Conservation (phyloP, 805 yeast genomes). For the Aciculoconidium aculeatum region DNA sequence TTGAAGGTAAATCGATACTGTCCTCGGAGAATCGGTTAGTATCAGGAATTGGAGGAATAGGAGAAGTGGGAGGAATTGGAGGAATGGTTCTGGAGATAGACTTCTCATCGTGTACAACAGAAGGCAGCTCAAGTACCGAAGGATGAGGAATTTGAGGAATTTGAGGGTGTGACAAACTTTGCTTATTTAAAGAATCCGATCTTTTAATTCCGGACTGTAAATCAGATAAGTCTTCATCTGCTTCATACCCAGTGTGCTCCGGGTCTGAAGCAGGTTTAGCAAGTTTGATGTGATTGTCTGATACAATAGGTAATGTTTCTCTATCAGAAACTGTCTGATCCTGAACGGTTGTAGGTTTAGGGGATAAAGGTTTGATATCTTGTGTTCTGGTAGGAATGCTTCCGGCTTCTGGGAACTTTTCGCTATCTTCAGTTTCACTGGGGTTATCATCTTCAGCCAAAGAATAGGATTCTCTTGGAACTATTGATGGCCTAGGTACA, state of each 20-base stretch:
- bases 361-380: constrained; percentile 6
- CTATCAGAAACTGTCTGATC: constrained; percentile 10
- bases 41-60: constrained; percentile 9
- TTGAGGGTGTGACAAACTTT: no score
- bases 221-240: constrained; percentile 50
- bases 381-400: constrained; percentile 6
- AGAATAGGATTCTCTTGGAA: constrained; percentile 7
- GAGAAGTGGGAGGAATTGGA: constrained; percentile 17
- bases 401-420: constrained; percentile 10
- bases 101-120: background rate
- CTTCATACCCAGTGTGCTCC: constrained; percentile 59
- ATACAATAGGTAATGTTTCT: constrained; percentile 7
- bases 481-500: background rate
- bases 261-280: constrained; percentile 13
- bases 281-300: constrained; percentile 11
- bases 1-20: constrained; percentile 1
- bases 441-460: constrained; percentile 20
- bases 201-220: constrained; percentile 11
- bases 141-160: no score
- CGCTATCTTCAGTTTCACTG: constrained; percentile 13
- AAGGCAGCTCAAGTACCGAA: no score
- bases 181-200: no score
- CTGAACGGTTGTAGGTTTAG: constrained; percentile 3
- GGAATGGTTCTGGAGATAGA: constrained; percentile 8
- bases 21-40: no score